A percentile compares a stretch with the other conserved stretches of the same genome.
Evolutionary conservation across 2,329 filamentous ascomycete genomes (phyloP).

Genomic region (Paecilomyces fulvus): DNA sequence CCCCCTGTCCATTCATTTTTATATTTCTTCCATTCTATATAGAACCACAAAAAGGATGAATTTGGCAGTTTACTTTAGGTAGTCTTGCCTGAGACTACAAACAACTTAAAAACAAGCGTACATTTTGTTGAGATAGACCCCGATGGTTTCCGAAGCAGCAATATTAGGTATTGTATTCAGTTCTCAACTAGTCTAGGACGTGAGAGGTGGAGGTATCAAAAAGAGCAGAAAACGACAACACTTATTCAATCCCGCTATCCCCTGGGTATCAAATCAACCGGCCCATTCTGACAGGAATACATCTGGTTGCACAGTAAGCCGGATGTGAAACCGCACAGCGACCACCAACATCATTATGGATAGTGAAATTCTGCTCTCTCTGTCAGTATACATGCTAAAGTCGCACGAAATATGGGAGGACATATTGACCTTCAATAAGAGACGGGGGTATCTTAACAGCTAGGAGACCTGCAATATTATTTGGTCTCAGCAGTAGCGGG

Average conservation of each 20-base stretch:
- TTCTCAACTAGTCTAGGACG: neutral
- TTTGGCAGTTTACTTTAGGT: neutral
- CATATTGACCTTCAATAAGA: neutral
- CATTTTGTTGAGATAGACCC: neutral
- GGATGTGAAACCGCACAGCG: neutral
- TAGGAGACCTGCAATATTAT: conserved; percentile 4
- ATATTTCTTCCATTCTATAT: too few species aligned
- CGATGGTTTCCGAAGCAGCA: neutral
- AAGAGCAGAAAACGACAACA: conserved; percentile 8
- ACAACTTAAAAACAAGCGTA: neutral
- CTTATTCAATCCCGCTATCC: conserved; percentile 8
- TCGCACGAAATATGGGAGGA: neutral
- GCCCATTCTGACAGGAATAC: neutral
- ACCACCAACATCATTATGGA: neutral
- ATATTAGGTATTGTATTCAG: neutral
- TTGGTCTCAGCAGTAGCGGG: conserved; percentile 7
- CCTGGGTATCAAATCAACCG: conserved; percentile 13
- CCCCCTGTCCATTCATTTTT: too few species aligned
- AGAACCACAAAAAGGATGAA: too few species aligned
- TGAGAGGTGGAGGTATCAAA: conserved; percentile 10
- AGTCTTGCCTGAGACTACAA: neutral
- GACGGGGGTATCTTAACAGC: conserved; percentile 9
- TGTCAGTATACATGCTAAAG: neutral
- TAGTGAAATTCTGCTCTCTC: neutral
- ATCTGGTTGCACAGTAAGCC: conserved; percentile 1